phyloP scores from a whole-genome alignment of 2,329 filamentous ascomycete species.

The Apiospora koreana region DNA sequence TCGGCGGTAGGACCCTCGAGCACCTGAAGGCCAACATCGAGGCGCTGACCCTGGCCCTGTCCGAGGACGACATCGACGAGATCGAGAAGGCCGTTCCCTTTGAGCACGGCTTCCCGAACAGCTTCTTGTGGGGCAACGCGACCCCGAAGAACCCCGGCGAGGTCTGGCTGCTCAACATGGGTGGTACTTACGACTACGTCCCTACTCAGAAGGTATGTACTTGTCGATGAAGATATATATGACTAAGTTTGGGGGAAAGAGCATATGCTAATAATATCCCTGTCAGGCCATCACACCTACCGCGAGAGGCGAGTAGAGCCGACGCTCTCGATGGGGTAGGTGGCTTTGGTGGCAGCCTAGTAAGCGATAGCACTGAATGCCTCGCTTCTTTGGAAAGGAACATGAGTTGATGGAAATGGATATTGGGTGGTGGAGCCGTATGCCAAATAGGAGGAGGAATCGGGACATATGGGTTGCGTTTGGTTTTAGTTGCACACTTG shows the following conservation, averaged over 20 bases:
- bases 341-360: conserved; percentile 21
- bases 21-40: conserved; percentile 57
- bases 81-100: conserved; percentile 56
- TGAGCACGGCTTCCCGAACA: conserved; percentile 57
- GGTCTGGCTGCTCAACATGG: conserved; percentile 47
- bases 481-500: background rate
- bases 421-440: too few relatives aligned
- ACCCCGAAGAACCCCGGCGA: conserved; percentile 38
- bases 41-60: conserved; percentile 51
- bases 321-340: background rate
- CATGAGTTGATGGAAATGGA: background rate
- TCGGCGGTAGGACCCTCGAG: conserved; percentile 53
- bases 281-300: background rate
- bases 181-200: conserved; percentile 53
- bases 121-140: conserved; percentile 51
- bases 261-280: background rate
- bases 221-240: background rate
- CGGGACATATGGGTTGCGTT: background rate
- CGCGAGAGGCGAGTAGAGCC: background rate
- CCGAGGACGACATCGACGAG: conserved; percentile 51
- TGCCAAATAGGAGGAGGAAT: background rate
- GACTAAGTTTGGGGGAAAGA: background rate
- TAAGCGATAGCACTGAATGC: background rate
- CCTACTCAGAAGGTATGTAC: conserved; percentile 32
- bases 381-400: background rate